Conservation (phyloP, 192 early-diverging fungal species). For the Coemansia sp. region DNA sequence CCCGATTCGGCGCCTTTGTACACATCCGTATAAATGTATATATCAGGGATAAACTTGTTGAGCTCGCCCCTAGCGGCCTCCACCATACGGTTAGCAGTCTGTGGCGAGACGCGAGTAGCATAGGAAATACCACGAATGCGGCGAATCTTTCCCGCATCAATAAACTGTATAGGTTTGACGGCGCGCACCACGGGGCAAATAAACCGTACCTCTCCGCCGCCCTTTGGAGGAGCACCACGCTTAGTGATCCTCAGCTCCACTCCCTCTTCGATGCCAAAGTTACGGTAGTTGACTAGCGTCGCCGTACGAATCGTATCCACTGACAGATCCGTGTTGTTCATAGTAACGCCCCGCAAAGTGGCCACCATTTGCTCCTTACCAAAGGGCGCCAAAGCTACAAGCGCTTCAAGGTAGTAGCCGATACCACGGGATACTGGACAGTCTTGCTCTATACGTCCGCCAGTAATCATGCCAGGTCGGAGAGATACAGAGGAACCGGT, state of each 20-base stretch:
- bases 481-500: slow-evolving; percentile 84
- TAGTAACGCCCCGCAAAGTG: slow-evolving; percentile 89
- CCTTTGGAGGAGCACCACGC: slow-evolving; percentile 86
- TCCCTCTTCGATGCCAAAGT: slow-evolving; percentile 85
- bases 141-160: slow-evolving; percentile 84
- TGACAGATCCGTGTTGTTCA: slow-evolving; percentile 88
- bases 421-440: slow-evolving; percentile 84
- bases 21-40: slow-evolving; percentile 97
- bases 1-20: slow-evolving; percentile 96
- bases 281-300: slow-evolving; percentile 74
- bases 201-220: slow-evolving; percentile 91
- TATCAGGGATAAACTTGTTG: slow-evolving; percentile 93
- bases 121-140: slow-evolving; percentile 96
- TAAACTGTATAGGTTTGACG: slow-evolving; percentile 78
- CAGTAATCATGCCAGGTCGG: slow-evolving; percentile 86
- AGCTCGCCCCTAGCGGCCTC: slow-evolving; percentile 83
- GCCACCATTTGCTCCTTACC: slow-evolving; percentile 80
- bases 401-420: slow-evolving; percentile 91
- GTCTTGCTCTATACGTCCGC: slow-evolving; percentile 84
- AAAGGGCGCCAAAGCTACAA: slow-evolving; percentile 92
- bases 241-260: slow-evolving; percentile 87
- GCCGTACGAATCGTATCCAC: slow-evolving; percentile 94
- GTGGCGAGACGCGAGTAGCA: slow-evolving; percentile 88
- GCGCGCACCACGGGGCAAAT: slow-evolving; percentile 77
- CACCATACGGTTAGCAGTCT: slow-evolving; percentile 91